Conservation (phyloP, 306 rosid genomes). For the Pachyrhizus erosus region DNA sequence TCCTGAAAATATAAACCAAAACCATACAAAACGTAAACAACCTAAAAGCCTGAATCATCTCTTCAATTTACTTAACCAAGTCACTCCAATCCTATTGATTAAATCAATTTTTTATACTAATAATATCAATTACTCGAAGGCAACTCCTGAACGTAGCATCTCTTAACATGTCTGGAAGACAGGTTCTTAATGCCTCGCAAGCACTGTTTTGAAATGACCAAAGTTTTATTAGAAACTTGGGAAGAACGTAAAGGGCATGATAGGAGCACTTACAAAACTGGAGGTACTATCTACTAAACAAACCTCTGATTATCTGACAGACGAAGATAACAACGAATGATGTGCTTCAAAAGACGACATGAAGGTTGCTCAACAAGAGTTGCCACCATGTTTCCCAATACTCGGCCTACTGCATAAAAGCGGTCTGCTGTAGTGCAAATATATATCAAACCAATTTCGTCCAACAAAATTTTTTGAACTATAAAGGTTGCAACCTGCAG, state of each 20-base stretch:
- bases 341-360: slow-evolving; percentile 71
- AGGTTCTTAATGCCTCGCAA: slow-evolving; percentile 66
- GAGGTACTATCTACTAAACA: slow-evolving; percentile 16
- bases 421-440: slow-evolving; percentile 74
- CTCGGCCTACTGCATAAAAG: slow-evolving; percentile 70
- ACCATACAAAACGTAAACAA: background rate
- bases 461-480: slow-evolving; percentile 74
- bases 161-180: slow-evolving; percentile 76
- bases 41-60: background rate
- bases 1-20: slow-evolving; percentile 56
- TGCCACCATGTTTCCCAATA: slow-evolving; percentile 66
- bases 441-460: slow-evolving; percentile 79
- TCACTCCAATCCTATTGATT: background rate
- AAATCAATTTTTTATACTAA: background rate
- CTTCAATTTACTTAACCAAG: background rate
- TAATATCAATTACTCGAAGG: slow-evolving; percentile 63
- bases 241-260: background rate
- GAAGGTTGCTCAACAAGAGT: slow-evolving; percentile 75
- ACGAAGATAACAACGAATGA: slow-evolving; percentile 75
- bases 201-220: slow-evolving; percentile 57
- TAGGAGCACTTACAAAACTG: background rate
- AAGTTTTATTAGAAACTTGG: background rate
- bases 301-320: slow-evolving; percentile 75
- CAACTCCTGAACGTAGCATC: slow-evolving; percentile 65
- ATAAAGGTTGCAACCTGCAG: slow-evolving; percentile 80